Conservation (phyloP, 140 eudicot genomes). For the Stevia rebaudiana region DNA sequence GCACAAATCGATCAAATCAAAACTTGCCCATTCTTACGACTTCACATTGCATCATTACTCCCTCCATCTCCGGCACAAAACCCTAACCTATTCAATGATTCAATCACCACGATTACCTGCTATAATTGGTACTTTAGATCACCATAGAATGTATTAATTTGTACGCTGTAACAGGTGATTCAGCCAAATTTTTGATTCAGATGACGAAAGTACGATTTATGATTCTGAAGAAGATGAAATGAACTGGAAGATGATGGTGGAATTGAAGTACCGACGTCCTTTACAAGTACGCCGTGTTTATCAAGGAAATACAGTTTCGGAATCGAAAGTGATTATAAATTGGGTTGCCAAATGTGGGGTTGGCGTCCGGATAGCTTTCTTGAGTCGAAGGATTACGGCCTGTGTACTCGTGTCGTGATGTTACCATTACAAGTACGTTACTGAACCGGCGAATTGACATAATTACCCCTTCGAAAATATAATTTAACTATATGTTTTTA, state of each 20-base stretch:
- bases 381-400: slow-evolving; percentile 7
- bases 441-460: no score
- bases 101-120: background rate
- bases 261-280: slow-evolving; percentile 19
- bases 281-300: slow-evolving; percentile 30
- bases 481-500: no score
- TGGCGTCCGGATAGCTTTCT: slow-evolving; percentile 35
- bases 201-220: background rate
- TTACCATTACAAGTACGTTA: no score
- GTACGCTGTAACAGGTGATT: background rate
- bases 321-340: slow-evolving; percentile 19
- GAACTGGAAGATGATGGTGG: background rate
- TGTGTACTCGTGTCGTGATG: no score
- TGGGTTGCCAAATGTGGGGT: slow-evolving; percentile 8
- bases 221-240: background rate
- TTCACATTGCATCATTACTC: slow-evolving; percentile 20
- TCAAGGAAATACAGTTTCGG: slow-evolving; percentile 30
- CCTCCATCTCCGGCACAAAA: slow-evolving; percentile 2
- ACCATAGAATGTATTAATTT: slow-evolving; percentile 5
- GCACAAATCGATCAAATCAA: slow-evolving; percentile 18
- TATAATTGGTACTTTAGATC: background rate
- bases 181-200: background rate
- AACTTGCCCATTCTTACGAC: background rate
- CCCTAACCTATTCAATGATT: slow-evolving; percentile 2
- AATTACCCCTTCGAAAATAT: no score